These are phyloP conservation scores for Paracamarosporium sp. DNA, from an alignment of 2,329 filamentous ascomycete species.

Conservation along the genomic window DNA sequence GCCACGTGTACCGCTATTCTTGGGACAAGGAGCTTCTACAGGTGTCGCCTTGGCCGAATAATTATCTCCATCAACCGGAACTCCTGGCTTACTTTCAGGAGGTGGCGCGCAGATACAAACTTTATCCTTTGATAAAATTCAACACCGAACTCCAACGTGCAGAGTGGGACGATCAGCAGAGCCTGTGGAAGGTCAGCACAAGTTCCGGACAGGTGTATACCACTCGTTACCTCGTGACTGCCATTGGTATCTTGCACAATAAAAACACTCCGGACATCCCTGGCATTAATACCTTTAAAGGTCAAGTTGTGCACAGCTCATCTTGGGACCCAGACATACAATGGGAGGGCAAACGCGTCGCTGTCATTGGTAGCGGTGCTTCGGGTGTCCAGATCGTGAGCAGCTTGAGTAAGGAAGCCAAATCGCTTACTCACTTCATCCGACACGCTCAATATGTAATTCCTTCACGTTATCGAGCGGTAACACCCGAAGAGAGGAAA, in stretches of 20 bases:
- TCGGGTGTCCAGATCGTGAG: slow-evolving; percentile 62
- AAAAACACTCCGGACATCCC: slow-evolving; percentile 34
- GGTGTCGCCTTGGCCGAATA: slow-evolving; percentile 44
- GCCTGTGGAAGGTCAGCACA: slow-evolving; percentile 39
- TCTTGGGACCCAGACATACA: slow-evolving; percentile 53
- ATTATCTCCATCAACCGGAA: slow-evolving; percentile 46
- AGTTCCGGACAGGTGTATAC: slow-evolving; percentile 25
- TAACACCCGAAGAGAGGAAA: slow-evolving; percentile 32
- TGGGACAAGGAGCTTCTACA: slow-evolving; percentile 43
- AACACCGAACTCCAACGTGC: slow-evolving; percentile 46
- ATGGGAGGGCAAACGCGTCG: slow-evolving; percentile 61
- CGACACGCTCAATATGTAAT: slow-evolving; percentile 51
- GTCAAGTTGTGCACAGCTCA: slow-evolving; percentile 49
- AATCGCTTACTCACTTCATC: slow-evolving; percentile 5
- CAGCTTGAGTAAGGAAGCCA: background rate
- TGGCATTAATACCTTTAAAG: slow-evolving; percentile 51
- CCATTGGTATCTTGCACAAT: slow-evolving; percentile 12
- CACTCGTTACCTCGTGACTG: slow-evolving; percentile 15
- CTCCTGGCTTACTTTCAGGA: slow-evolving; percentile 43
- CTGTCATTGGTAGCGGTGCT: slow-evolving; percentile 66
- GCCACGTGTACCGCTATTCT: slow-evolving; percentile 30
- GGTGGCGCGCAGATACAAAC: slow-evolving; percentile 39
- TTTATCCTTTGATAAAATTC: slow-evolving; percentile 50
- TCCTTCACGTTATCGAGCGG: slow-evolving; percentile 57
- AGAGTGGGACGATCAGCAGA: slow-evolving; percentile 36